Conservation (phyloP, 2,329 filamentous ascomycete genomes). For the Thermothelomyces thermophilus region DNA sequence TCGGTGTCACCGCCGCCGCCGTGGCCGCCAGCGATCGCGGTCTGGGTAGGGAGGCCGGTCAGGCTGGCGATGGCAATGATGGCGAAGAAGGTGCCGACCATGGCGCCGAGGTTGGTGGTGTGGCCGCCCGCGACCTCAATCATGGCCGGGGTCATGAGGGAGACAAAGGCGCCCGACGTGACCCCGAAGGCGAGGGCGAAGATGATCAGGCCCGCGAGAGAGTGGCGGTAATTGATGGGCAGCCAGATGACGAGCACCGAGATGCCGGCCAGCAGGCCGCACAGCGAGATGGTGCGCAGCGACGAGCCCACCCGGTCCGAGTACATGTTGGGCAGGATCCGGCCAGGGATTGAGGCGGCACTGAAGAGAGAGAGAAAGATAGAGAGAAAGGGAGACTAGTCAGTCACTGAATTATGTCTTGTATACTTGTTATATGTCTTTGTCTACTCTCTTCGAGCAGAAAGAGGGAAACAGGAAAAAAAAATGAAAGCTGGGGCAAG, state of each 20-base stretch:
- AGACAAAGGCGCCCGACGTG: constrained; percentile 1
- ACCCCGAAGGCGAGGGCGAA: background rate
- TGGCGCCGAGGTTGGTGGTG: background rate
- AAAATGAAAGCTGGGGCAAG: background rate
- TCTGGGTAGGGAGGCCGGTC: constrained; percentile 1
- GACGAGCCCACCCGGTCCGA: constrained; percentile 3
- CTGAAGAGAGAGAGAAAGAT: too few species aligned
- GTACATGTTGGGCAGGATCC: constrained; percentile 7
- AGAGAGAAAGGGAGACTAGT: too few species aligned
- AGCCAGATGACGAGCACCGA: background rate
- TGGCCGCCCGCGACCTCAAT: constrained; percentile 3
- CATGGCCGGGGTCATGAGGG: constrained; percentile 5
- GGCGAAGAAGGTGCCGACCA: background rate
- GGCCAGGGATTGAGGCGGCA: constrained; percentile 1
- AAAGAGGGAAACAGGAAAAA: background rate
- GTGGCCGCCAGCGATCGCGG: too few species aligned
- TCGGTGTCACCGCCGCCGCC: background rate
- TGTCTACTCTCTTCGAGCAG: too few species aligned
- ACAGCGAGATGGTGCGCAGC: background rate
- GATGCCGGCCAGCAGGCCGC: background rate
- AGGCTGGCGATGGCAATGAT: constrained; percentile 1
- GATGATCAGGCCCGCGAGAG: background rate
- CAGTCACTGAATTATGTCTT: too few species aligned
- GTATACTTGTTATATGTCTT: too few species aligned
- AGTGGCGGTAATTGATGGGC: background rate